Conservation (phyloP, 345 rosid genomes). For the Microthlaspi erraticum region DNA sequence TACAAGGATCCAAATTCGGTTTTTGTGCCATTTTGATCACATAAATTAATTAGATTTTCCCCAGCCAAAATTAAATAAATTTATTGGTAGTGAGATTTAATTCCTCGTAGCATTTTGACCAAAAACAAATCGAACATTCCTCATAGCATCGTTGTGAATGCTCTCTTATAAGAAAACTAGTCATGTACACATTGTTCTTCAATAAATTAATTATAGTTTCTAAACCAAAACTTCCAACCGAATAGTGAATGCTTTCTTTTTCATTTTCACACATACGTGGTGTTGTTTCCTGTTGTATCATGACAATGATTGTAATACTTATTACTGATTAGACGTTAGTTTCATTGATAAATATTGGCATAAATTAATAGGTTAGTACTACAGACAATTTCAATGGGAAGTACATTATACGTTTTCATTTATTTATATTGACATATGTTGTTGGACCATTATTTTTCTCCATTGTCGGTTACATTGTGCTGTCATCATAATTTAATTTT, state of each 20-base stretch:
- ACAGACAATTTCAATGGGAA: neutral
- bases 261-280: neutral
- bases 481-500: slow-evolving; percentile 26
- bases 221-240: neutral
- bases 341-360: slow-evolving; percentile 2
- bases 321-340: neutral
- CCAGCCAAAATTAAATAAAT: too few species aligned
- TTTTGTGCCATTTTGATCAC: neutral
- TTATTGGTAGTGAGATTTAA: neutral
- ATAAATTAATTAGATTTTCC: neutral
- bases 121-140: too few species aligned
- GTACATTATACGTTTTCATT: too few species aligned
- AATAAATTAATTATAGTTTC: neutral
- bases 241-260: neutral
- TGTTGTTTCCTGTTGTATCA: neutral
- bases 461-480: slow-evolving; percentile 16
- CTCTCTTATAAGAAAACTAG: neutral
- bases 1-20: neutral
- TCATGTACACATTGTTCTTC: neutral
- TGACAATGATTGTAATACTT: neutral
- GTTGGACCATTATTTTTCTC: slow-evolving; percentile 23
- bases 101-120: neutral
- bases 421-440: neutral
- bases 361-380: neutral
- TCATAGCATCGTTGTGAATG: too few species aligned